Evolutionary conservation across 176 grass and related monocot species (phyloP).

Genomic region (Juncus effusus): DNA sequence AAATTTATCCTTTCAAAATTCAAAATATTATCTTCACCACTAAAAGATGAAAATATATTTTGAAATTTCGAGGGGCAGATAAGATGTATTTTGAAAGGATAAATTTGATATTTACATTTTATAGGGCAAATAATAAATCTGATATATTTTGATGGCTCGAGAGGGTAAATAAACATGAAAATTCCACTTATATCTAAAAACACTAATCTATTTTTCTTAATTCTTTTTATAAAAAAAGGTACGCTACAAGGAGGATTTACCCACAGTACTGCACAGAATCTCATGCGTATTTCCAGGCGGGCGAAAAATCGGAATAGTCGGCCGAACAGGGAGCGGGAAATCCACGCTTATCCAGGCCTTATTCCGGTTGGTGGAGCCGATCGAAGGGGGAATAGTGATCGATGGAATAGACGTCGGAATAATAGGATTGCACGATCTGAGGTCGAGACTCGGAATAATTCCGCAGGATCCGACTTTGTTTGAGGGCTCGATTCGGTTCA

Average conservation of each 20-base stretch:
- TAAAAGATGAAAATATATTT: no score
- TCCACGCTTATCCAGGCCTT: constrained; percentile 98
- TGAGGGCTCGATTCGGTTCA: constrained; percentile 87
- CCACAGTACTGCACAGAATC: constrained; percentile 72
- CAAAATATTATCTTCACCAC: no score
- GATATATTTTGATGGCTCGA: no score
- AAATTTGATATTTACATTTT: no score
- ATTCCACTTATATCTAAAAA: not conserved
- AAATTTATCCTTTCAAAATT: no score
- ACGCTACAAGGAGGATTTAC: constrained; percentile 89
- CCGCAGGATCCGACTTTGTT: constrained; percentile 96
- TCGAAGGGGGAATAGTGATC: constrained; percentile 70
- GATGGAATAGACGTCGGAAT: constrained; percentile 63
- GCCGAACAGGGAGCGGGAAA: constrained; percentile 98
- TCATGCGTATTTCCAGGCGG: constrained; percentile 81
- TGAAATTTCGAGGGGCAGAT: no score
- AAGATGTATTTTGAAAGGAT: no score
- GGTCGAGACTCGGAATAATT: constrained; percentile 85
- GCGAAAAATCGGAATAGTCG: constrained; percentile 94
- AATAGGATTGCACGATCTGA: constrained; percentile 89
- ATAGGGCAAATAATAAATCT: no score
- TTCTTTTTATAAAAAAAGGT: constrained; percentile 39
- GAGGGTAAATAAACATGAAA: no score
- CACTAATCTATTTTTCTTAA: not conserved
- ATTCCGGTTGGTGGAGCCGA: constrained; percentile 89